Evolutionary conservation across 2,329 filamentous ascomycete species (phyloP).

Genomic region (Xylaria sp.): DNA sequence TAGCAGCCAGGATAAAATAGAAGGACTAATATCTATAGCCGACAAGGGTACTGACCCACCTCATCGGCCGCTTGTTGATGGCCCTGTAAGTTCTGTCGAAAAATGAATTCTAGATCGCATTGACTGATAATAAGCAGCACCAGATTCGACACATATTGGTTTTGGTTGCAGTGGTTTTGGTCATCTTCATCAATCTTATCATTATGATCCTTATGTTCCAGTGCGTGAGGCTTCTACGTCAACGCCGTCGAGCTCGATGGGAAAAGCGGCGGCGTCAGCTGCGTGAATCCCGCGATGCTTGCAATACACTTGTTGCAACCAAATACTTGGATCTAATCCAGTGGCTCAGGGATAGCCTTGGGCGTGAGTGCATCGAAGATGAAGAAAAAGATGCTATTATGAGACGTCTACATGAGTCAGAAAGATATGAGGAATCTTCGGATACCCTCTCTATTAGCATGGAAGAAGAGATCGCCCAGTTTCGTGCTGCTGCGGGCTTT

Average conservation of each 20-base stretch:
- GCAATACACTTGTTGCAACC: conserved; percentile 40
- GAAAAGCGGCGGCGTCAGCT: conserved; percentile 24
- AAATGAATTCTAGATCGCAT: conserved; percentile 19
- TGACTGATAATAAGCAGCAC: conserved; percentile 23
- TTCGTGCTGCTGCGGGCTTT: conserved; percentile 58
- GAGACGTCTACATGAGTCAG: conserved; percentile 40
- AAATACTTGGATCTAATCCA: conserved; percentile 49
- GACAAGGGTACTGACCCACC: conserved; percentile 3
- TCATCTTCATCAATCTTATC: conserved; percentile 18
- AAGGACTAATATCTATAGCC: conserved; percentile 7
- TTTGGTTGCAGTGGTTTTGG: conserved; percentile 20
- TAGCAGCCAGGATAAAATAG: conserved; percentile 1
- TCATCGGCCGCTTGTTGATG: not conserved
- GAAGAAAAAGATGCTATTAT: conserved; percentile 54
- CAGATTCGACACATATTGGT: conserved; percentile 21
- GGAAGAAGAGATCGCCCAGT: conserved; percentile 61
- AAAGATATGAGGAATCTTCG: conserved; percentile 44
- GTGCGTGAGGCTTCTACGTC: conserved; percentile 32
- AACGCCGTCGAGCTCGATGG: conserved; percentile 31
- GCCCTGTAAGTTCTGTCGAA: conserved; percentile 29
- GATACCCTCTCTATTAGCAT: conserved; percentile 52
- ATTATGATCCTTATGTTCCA: conserved; percentile 28
- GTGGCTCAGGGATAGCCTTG: conserved; percentile 42
- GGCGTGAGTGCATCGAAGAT: conserved; percentile 41
- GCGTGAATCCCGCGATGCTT: conserved; percentile 35